These are phyloP conservation scores for Oryza australiensis DNA, from an alignment of 176 grass and related monocot genomes.

Conservation along the genomic window DNA sequence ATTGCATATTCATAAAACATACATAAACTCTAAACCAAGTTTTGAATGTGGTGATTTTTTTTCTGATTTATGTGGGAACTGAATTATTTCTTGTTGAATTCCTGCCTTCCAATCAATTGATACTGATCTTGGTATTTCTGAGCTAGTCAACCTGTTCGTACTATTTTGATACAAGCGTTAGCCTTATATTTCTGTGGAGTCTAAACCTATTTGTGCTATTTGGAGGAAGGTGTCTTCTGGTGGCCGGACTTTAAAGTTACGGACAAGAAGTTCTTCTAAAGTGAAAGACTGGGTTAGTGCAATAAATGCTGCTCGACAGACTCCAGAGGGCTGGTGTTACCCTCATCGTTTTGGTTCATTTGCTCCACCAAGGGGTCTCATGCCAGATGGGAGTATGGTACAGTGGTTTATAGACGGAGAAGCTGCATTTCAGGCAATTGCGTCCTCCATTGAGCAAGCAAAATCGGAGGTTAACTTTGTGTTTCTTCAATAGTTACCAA, in stretches of 20 bases:
- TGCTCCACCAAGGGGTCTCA: slow-evolving; percentile 87
- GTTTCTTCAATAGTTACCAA: slow-evolving; percentile 17
- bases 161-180: slow-evolving; percentile 12
- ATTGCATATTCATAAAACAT: not conserved
- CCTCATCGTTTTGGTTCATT: slow-evolving; percentile 97
- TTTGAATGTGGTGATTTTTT: not conserved
- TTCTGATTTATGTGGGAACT: not conserved
- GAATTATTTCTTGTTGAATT: not conserved
- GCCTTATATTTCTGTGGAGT: slow-evolving; percentile 15
- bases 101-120: not conserved
- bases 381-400: slow-evolving; percentile 73
- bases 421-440: slow-evolving; percentile 87
- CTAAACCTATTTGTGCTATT: slow-evolving; percentile 43
- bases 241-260: slow-evolving; percentile 71
- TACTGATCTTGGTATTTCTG: not conserved
- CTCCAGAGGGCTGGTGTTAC: slow-evolving; percentile 92
- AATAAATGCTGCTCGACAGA: slow-evolving; percentile 89
- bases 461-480: slow-evolving; percentile 77
- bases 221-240: slow-evolving; percentile 82
- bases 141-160: not conserved
- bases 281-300: slow-evolving; percentile 92
- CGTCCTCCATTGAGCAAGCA: slow-evolving; percentile 87
- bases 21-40: not conserved
- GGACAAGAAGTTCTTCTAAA: slow-evolving; percentile 71
- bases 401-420: slow-evolving; percentile 96